These are phyloP conservation scores for Aschersonia sp. DNA, from an alignment of 2,329 filamentous ascomycete genomes.

Conservation along the genomic window DNA sequence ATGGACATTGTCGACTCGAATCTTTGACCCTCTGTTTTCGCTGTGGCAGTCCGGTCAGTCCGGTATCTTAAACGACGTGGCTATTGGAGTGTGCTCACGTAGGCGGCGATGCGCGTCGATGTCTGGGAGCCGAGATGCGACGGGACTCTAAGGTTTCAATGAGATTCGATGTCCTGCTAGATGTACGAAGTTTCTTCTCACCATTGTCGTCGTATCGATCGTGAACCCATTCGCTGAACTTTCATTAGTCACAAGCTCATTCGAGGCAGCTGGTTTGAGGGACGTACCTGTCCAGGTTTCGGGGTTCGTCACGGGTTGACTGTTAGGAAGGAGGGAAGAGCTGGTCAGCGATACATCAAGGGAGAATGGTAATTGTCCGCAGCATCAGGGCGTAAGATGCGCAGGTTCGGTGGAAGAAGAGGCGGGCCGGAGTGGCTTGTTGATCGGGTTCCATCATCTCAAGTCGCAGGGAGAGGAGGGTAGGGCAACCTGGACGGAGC, in stretches of 20 bases:
- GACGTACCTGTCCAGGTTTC: constrained; percentile 57
- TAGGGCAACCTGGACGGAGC: constrained; percentile 17
- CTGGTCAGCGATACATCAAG: constrained; percentile 17
- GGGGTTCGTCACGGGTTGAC: constrained; percentile 46
- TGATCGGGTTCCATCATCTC: constrained; percentile 7
- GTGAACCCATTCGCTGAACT: constrained; percentile 76
- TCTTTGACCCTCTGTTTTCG: constrained; percentile 46
- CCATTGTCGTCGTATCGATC: constrained; percentile 73
- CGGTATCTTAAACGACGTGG: no score
- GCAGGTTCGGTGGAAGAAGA: constrained; percentile 15
- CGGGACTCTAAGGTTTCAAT: constrained; percentile 20
- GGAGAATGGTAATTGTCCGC: constrained; percentile 13
- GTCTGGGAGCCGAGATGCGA: constrained; percentile 25
- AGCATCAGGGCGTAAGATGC: constrained; percentile 15
- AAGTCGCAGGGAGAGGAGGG: constrained; percentile 13
- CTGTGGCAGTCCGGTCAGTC: no score
- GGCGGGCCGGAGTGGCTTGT: constrained; percentile 14
- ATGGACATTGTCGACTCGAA: constrained; percentile 81
- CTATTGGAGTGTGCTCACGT: no score
- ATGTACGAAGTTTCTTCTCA: constrained; percentile 14
- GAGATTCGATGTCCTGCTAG: constrained; percentile 5
- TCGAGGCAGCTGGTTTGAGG: background rate
- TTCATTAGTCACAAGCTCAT: background rate
- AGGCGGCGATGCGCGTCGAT: constrained; percentile 28
- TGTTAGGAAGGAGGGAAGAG: constrained; percentile 27